Percentiles rank a stretch among this genome's conserved stretches.
Evolutionary conservation across 2,329 filamentous ascomycete species (phyloP).

Genomic region (Alternaria brassicicola): DNA sequence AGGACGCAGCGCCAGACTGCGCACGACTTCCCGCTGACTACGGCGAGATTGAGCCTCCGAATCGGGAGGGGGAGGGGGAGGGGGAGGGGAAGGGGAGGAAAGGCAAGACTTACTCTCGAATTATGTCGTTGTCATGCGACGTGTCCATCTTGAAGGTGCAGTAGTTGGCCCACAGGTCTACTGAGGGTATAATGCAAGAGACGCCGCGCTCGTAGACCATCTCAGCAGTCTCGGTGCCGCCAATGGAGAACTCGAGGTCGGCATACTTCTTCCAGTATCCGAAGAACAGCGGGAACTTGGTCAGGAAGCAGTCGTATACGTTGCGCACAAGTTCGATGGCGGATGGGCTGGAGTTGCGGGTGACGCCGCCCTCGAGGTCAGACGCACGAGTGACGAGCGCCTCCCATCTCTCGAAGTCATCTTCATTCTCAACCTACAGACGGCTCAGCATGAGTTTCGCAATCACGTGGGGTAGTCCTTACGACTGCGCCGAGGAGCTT

Average conservation of each 20-base stretch:
- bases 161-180: slow-evolving; percentile 97
- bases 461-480: slow-evolving; percentile 47
- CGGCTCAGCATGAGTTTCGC: slow-evolving; percentile 17
- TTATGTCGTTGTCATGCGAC: slow-evolving; percentile 89
- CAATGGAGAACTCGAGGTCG: slow-evolving; percentile 95
- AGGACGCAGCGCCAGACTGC: slow-evolving; percentile 21
- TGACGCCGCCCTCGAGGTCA: slow-evolving; percentile 86
- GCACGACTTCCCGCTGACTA: slow-evolving; percentile 29
- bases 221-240: slow-evolving; percentile 94
- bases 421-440: slow-evolving; percentile 69
- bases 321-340: slow-evolving; percentile 86
- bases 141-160: slow-evolving; percentile 98
- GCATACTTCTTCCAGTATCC: slow-evolving; percentile 99
- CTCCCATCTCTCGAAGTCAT: slow-evolving; percentile 96
- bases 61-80: slow-evolving; percentile 23
- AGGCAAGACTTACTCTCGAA: slow-evolving; percentile 93
- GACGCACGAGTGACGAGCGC: slow-evolving; percentile 85
- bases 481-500: slow-evolving; percentile 81
- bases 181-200: slow-evolving; percentile 88
- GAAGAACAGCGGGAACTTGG: slow-evolving; percentile 93
- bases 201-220: slow-evolving; percentile 98
- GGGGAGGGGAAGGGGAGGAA: slow-evolving; percentile 21
- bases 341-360: slow-evolving; percentile 94
- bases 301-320: slow-evolving; percentile 89
- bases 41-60: slow-evolving; percentile 36